Evolutionary conservation across 129 eudicot genomes (phyloP).

Genomic region (Artemisia tridentata): DNA sequence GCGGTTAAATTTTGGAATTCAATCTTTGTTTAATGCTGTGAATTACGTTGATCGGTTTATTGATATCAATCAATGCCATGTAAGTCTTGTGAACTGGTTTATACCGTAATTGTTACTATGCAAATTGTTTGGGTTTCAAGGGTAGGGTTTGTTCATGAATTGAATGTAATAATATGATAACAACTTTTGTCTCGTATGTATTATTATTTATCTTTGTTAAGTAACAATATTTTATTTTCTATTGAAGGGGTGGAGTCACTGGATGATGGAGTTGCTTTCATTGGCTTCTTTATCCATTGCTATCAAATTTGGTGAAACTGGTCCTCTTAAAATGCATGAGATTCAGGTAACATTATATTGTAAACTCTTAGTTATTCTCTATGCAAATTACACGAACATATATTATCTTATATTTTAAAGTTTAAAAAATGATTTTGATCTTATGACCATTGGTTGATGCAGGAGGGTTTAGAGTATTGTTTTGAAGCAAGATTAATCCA

Average conservation of each 20-base stretch:
- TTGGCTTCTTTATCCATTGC: slow-evolving; percentile 64
- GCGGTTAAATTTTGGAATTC: slow-evolving; percentile 39
- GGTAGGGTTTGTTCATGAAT: slow-evolving; percentile 21
- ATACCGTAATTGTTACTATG: not conserved
- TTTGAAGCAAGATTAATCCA: slow-evolving; percentile 46
- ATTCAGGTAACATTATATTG: slow-evolving; percentile 40
- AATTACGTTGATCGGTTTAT: slow-evolving; percentile 72
- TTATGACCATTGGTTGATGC: not conserved
- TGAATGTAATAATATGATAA: no score
- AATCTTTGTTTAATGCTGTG: slow-evolving; percentile 45
- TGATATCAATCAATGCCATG: slow-evolving; percentile 46
- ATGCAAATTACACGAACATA: no score
- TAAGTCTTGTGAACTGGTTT: slow-evolving; percentile 26
- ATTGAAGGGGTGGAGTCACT: slow-evolving; percentile 53
- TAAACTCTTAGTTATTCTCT: no score
- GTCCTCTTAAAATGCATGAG: slow-evolving; percentile 44
- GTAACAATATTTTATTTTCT: not conserved
- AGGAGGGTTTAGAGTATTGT: slow-evolving; percentile 40
- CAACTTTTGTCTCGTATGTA: no score
- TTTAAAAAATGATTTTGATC: not conserved
- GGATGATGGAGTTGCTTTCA: slow-evolving; percentile 61
- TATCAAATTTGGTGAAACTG: slow-evolving; percentile 56
- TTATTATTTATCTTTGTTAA: no score
- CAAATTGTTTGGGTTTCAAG: slow-evolving; percentile 9
- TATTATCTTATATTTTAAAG: no score